phyloP scores from a whole-genome alignment of 352 stramenopile genomes.

The Phytophthora fragariaefolia region DNA sequence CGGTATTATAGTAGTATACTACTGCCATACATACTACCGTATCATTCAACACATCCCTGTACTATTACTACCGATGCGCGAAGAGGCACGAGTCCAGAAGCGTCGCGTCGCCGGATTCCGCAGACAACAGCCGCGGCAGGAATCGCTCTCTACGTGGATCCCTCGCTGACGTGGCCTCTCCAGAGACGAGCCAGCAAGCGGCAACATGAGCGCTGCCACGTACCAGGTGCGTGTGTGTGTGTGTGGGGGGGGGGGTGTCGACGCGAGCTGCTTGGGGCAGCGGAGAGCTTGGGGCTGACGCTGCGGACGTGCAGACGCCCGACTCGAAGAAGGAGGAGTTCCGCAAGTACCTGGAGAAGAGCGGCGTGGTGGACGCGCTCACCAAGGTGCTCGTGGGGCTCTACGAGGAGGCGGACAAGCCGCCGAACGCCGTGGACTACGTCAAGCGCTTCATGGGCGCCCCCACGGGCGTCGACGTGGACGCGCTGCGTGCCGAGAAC shows the following conservation, averaged over 20 bases:
- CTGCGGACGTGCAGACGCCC: slow-evolving; percentile 79
- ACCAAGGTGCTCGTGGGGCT: slow-evolving; percentile 97
- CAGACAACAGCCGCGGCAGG: slow-evolving; percentile 21
- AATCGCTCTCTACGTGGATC: slow-evolving; percentile 14
- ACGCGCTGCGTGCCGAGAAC: slow-evolving; percentile 89
- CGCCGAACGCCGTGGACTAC: slow-evolving; percentile 97
- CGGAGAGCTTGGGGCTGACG: not conserved
- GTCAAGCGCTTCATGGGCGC: slow-evolving; percentile 97
- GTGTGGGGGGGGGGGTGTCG: not conserved
- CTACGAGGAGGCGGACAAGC: slow-evolving; percentile 96
- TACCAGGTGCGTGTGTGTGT: slow-evolving; percentile 53
- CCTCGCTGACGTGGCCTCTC: slow-evolving; percentile 26
- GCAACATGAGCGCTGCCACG: slow-evolving; percentile 68
- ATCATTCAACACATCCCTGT: too few species aligned
- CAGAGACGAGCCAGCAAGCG: slow-evolving; percentile 36
- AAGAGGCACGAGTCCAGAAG: slow-evolving; percentile 24
- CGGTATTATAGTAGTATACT: too few species aligned
- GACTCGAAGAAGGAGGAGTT: slow-evolving; percentile 99
- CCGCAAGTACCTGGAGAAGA: slow-evolving; percentile 98
- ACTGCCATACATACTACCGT: too few species aligned
- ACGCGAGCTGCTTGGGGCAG: too few species aligned
- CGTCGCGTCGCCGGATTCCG: slow-evolving; percentile 38
- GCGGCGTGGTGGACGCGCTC: slow-evolving; percentile 96
- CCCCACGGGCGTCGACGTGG: slow-evolving; percentile 91
- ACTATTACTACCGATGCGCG: slow-evolving; percentile 11